Base-by-base conservation (phyloP, 768 basidiomycete species). In the Leccinum incarnatum region DNA sequence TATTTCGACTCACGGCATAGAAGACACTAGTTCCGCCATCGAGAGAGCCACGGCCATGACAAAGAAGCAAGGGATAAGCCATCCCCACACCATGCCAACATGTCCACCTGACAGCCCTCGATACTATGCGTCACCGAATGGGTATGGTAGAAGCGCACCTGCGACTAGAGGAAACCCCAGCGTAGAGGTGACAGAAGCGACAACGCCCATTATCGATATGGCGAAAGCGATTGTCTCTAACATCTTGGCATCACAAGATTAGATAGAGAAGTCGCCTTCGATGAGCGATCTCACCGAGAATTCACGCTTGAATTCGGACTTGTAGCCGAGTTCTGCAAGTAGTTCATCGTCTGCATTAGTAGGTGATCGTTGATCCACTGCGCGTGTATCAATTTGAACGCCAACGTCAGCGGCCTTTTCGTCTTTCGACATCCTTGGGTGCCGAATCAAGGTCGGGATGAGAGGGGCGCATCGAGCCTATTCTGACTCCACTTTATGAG, bases 81-180 rank as follows among this genome's bases (percentile, higher is more conserved):
- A 90, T 32, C 88, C 88, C 75, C 84, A 89, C 21, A 89, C 81
- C 79, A 90, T 83, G 21, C 88, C 88, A 27, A 88, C 86, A 71
- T 90, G 87, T 3, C 88, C 88, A 54, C 88, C 88, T 84, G 55
- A 1, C 14, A 12, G 2, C 32, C 48, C 21, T 54, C 53, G 37
- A 19, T 37, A 54, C 49, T 36, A 53, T 3, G 12, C 12, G 47
- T n/a, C n/a, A 34, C 14, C 23, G 40, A 25, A 29, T 25, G 54
- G 29, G 15, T 8, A 8, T 12, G 21, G 40, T 29, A 48, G 30
- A 11, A 15, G 64, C 78, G 25, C 57, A 84, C 86, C 84, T 56
- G 83, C 82, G 4, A 80, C 72, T 5, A 90, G 77, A 1, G 82
- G 82, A 70, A 90, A 89, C 1, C 79, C 80, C 37, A 85, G 72